Evolutionary conservation across 2,329 filamentous ascomycete species (phyloP), one percentile per base, ranked within the genome.

Genomic region (Cladorrhinum sp.): DNA sequence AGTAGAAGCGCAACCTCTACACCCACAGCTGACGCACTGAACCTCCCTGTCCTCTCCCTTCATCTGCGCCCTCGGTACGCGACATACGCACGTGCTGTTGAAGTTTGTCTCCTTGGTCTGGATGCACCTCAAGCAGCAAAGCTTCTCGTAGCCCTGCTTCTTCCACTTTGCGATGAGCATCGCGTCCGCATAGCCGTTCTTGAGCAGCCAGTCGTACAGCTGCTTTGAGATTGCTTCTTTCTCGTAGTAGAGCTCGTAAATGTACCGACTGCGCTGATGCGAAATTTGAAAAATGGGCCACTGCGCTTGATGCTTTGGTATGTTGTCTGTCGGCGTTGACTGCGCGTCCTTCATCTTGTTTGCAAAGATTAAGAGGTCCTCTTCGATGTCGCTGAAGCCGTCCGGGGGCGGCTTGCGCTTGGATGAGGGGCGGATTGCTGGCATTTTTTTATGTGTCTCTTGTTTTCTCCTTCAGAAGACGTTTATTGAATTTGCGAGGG

Each of bases 41-140:
- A 98, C 88, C 38, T 91, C 89, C 73, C 95, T 90, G 48, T 92
- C 88, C 70, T 96, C 92, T 22, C 53, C 53, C 76, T 96, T 96
- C 72, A 99, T 77, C 74, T 96, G 86, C 29, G 91, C 88, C 72
- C 90, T 89, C 1, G 95, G 95, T 55, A 99, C 93, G 55, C 95
- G 90, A 75, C 95, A 99, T 71, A 99, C 95, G 74, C 95, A 99
- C 0, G 93, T 99, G 65, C 91, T 90, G 75, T 93, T 95, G 80
- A 98, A 99, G 76, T 99, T 99, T 27, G 95, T 99, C 81, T 99
- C 95, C 76, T 98, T 98, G n/a, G 95, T 97, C 77, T 99, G 95
- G 59, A 99, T 93, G 76, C 95, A 99, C 64, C 93, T 86, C 58
- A 97, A 81, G 75, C 95, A 99, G 77, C 95, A 99, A 49, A 99